A percentile compares a stretch with the other conserved stretches of the same genome.
phyloP scores from a whole-genome alignment of 805 yeast genomes.

The Nakazawaea ernobii region DNA sequence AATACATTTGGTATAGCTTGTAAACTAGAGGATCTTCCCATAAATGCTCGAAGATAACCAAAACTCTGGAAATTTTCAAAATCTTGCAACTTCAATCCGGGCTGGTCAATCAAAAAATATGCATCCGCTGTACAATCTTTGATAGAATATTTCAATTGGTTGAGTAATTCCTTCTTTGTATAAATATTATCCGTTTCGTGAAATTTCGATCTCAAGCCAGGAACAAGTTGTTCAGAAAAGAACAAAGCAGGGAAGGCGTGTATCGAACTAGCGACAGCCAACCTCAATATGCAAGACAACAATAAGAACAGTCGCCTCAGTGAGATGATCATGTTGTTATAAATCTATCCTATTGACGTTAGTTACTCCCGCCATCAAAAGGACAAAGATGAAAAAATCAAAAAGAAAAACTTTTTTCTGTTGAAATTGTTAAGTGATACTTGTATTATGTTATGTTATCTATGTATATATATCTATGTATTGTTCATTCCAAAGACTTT shows the following conservation, averaged over 20 bases:
- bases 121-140: conserved; percentile 48
- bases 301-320: too few species aligned
- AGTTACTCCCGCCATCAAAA: too few species aligned
- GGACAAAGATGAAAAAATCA: too few species aligned
- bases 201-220: conserved; percentile 22
- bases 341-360: too few species aligned
- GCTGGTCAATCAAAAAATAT: conserved; percentile 49
- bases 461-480: not conserved
- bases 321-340: too few species aligned
- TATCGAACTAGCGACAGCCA: not conserved
- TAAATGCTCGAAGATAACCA: conserved; percentile 43
- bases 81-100: conserved; percentile 45
- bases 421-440: too few species aligned
- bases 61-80: conserved; percentile 36
- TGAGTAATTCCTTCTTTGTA: conserved; percentile 18
- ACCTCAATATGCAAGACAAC: not conserved
- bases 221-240: conserved; percentile 21
- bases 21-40: conserved; percentile 54
- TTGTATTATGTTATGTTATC: too few species aligned
- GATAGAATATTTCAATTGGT: conserved; percentile 16
- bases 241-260: conserved; percentile 21
- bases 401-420: not conserved
- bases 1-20: conserved; percentile 48
- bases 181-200: conserved; percentile 26
- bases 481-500: not conserved